Evolutionary conservation across 495 filamentous ascomycete species (phyloP).

Genomic region (Aspergillus panamensis): DNA sequence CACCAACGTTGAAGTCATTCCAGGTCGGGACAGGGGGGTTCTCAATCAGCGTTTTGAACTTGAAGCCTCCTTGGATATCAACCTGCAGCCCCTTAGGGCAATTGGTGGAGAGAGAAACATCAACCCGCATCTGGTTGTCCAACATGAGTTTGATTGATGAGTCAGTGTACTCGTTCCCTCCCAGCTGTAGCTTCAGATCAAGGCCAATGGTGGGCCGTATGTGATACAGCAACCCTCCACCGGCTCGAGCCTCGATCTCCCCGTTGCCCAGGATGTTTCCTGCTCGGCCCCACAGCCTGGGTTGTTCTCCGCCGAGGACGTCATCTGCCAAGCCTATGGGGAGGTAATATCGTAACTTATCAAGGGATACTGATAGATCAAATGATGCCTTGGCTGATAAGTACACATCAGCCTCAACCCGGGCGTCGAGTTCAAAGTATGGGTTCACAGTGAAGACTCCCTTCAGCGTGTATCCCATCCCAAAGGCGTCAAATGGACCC

Average conservation of each 20-base stretch:
- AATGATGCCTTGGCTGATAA: not conserved
- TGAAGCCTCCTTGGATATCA: not conserved
- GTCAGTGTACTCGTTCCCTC: not conserved
- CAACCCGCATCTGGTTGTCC: not conserved
- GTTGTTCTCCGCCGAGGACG: no score
- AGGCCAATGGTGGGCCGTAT: not conserved
- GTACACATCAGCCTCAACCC: not conserved
- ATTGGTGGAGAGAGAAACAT: not conserved
- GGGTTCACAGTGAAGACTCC: constrained; percentile 6
- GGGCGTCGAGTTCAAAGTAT: constrained; percentile 1
- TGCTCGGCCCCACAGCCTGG: not conserved
- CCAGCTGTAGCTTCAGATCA: not conserved
- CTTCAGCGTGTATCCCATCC: not conserved
- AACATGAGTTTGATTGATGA: not conserved
- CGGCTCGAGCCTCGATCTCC: not conserved
- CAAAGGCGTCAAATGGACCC: constrained; percentile 3
- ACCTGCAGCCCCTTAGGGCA: not conserved
- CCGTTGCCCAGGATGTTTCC: not conserved
- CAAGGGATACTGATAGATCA: not conserved
- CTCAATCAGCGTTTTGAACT: not conserved
- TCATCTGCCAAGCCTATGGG: not conserved
- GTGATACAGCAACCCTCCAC: not conserved
- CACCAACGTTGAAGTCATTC: no score
- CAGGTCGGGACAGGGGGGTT: not conserved
- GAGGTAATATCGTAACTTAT: not conserved